phyloP scores from a whole-genome alignment of 805 yeast species.

The Metschnikowia lachancei region DNA sequence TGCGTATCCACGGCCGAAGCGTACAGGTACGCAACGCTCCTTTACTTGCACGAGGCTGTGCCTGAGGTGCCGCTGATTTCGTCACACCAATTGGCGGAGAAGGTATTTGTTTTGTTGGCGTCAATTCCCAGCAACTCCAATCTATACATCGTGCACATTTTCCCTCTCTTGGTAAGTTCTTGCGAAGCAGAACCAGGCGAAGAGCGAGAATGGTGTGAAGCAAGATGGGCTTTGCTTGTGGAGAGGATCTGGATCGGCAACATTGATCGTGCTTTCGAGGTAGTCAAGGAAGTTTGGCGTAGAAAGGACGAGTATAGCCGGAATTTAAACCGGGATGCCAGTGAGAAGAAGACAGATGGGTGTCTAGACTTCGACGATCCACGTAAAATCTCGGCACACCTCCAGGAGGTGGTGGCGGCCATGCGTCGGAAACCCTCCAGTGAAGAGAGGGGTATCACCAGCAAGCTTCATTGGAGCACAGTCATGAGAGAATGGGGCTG shows the following conservation, averaged over 20 bases:
- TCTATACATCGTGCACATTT: constrained; percentile 58
- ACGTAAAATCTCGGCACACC: constrained; percentile 26
- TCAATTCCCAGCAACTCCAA: constrained; percentile 60
- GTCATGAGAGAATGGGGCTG: constrained; percentile 77
- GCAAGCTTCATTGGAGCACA: constrained; percentile 62
- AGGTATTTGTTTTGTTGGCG: constrained; percentile 56
- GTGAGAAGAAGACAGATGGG: constrained; percentile 11
- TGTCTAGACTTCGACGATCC: constrained; percentile 16
- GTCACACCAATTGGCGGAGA: constrained; percentile 56
- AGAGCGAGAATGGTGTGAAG: constrained; percentile 59
- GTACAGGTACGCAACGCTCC: constrained; percentile 55
- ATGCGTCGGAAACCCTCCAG: constrained; percentile 32
- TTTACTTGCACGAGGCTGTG: constrained; percentile 66
- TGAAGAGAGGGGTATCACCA: constrained; percentile 39
- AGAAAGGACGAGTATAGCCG: constrained; percentile 48
- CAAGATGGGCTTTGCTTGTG: constrained; percentile 54
- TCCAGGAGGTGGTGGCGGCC: constrained; percentile 43
- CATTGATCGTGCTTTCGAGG: constrained; percentile 62
- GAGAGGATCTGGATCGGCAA: constrained; percentile 64
- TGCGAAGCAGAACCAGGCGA: constrained; percentile 61
- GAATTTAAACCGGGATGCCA: constrained; percentile 23
- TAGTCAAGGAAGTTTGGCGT: constrained; percentile 70
- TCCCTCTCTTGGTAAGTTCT: constrained; percentile 61
- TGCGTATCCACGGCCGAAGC: constrained; percentile 71
- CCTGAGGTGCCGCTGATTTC: constrained; percentile 61